phyloP scores from a whole-genome alignment of 306 rosid species.

The Dalbergia cochinchinensis region DNA sequence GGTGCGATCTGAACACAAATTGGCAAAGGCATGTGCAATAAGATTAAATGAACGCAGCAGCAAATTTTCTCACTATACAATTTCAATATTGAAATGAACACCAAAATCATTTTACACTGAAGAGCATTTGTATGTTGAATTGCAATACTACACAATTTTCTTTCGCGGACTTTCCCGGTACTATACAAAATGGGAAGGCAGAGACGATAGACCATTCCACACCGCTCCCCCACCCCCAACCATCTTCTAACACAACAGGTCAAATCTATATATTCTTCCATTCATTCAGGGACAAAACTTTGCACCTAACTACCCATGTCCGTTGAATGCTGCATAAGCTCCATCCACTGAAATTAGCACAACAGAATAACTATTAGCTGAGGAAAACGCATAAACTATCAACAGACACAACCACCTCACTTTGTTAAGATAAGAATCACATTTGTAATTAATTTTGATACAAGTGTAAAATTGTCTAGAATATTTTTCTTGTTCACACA shows the following conservation, averaged over 20 bases:
- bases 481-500: too few relatives aligned
- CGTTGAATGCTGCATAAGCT: slow-evolving; percentile 73
- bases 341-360: slow-evolving; percentile 80
- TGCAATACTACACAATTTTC: background rate
- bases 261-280: background rate
- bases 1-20: too few relatives aligned
- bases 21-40: too few relatives aligned
- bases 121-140: too few relatives aligned
- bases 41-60: too few relatives aligned
- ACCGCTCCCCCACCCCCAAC: too few relatives aligned
- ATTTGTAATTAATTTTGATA: background rate
- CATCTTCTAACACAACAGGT: background rate
- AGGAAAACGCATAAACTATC: background rate
- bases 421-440: background rate
- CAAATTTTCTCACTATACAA: too few relatives aligned
- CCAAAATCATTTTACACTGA: too few relatives aligned
- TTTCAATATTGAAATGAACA: too few relatives aligned
- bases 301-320: background rate
- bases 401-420: background rate
- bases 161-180: background rate
- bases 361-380: slow-evolving; percentile 9
- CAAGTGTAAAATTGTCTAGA: too few relatives aligned
- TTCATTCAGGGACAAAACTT: background rate
- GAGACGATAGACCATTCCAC: too few relatives aligned
- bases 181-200: background rate